Conservation (phyloP, 2,329 filamentous ascomycete species). For the Trichoderma gracile region DNA sequence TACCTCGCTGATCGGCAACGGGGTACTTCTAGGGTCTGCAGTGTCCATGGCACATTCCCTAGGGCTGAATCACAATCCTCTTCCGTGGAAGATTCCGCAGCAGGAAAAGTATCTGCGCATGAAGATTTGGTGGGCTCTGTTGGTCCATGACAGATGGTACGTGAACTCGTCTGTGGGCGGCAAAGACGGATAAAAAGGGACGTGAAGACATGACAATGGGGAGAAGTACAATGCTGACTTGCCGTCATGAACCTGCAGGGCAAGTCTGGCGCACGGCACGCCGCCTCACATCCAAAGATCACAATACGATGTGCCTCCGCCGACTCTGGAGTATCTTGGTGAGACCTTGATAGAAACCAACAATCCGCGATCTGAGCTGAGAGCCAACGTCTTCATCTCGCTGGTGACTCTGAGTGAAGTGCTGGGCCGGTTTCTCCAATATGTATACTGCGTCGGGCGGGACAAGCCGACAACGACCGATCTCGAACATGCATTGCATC, state of each 20-base stretch:
- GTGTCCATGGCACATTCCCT: slow-evolving; percentile 56
- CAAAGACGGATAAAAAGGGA: neutral
- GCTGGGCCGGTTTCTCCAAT: slow-evolving; percentile 36
- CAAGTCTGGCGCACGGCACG: slow-evolving; percentile 55
- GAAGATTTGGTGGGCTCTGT: slow-evolving; percentile 57
- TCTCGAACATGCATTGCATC: slow-evolving; percentile 43
- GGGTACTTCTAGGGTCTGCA: slow-evolving; percentile 51
- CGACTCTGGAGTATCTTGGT: slow-evolving; percentile 41
- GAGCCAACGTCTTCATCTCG: slow-evolving; percentile 46
- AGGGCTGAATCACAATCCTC: slow-evolving; percentile 55
- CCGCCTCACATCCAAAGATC: slow-evolving; percentile 48
- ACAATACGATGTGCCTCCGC: slow-evolving; percentile 52
- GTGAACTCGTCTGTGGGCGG: neutral
- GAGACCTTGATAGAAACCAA: slow-evolving; percentile 27
- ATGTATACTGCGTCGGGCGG: slow-evolving; percentile 41
- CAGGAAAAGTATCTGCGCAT: slow-evolving; percentile 54
- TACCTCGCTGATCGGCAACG: slow-evolving; percentile 60
- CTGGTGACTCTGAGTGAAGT: slow-evolving; percentile 48
- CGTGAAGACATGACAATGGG: neutral
- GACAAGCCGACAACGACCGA: slow-evolving; percentile 34
- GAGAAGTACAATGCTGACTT: neutral
- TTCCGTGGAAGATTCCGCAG: slow-evolving; percentile 53
- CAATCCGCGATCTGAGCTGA: slow-evolving; percentile 28
- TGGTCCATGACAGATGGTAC: slow-evolving; percentile 58
- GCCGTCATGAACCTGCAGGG: slow-evolving; percentile 38